These are phyloP conservation scores for Debaryomyces udenii DNA, from an alignment of 1,139 yeast species.

Conservation along the genomic window DNA sequence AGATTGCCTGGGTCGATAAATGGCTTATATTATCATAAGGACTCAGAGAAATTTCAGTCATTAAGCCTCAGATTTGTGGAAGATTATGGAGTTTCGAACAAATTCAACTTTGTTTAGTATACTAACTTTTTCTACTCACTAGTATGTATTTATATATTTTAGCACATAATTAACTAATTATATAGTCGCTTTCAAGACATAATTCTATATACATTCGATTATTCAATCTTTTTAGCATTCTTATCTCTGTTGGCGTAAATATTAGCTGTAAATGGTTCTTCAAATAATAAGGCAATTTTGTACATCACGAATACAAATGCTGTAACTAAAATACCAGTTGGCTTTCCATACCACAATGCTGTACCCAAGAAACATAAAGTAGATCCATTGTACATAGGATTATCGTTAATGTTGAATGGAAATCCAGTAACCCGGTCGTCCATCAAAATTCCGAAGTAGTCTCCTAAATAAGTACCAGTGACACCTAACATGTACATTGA, in stretches of 20 bases:
- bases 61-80: constrained; percentile 40
- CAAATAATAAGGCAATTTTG: constrained; percentile 78
- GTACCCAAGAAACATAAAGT: constrained; percentile 88
- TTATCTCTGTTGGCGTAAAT: constrained; percentile 61
- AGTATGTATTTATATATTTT: not conserved
- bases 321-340: constrained; percentile 79
- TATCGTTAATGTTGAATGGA: constrained; percentile 88
- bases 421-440: constrained; percentile 86
- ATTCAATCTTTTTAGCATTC: constrained; percentile 7
- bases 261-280: constrained; percentile 93
- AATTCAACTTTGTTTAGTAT: constrained; percentile 27
- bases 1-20: constrained; percentile 58
- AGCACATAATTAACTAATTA: not conserved
- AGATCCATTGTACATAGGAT: constrained; percentile 97
- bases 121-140: constrained; percentile 1
- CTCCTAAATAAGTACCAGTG: constrained; percentile 96
- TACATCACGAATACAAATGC: constrained; percentile 80
- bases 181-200: too few relatives aligned
- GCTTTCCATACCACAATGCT: constrained; percentile 85
- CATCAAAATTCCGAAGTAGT: constrained; percentile 95
- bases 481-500: constrained; percentile 96
- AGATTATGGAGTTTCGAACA: constrained; percentile 29
- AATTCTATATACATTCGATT: constrained; percentile 1
- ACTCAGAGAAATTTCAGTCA: constrained; percentile 74
- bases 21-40: constrained; percentile 81